phyloP scores from a whole-genome alignment of 2,329 filamentous ascomycete species.

The Eutypa lata region DNA sequence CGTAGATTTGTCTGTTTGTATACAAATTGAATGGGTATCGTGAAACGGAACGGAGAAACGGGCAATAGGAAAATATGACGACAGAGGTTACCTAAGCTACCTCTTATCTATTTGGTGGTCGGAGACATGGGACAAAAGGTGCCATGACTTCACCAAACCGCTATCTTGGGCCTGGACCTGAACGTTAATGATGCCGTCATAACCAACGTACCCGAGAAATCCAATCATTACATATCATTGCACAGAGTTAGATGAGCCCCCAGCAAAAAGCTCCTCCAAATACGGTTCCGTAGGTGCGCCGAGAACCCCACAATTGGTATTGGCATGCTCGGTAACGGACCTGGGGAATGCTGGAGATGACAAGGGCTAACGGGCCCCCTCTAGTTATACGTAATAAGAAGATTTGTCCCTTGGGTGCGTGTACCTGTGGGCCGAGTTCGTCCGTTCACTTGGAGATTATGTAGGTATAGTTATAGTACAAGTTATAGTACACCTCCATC shows the following conservation, averaged over 20 bases:
- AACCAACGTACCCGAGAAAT: slow-evolving; percentile 8
- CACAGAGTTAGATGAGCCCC: neutral
- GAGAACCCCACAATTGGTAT: slow-evolving; percentile 7
- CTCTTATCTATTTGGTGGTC: neutral
- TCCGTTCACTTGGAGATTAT: too few species aligned
- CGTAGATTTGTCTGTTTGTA: neutral
- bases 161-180: neutral
- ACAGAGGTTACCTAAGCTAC: neutral
- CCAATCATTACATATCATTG: neutral
- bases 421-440: too few species aligned
- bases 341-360: neutral
- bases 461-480: too few species aligned
- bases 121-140: slow-evolving; percentile 7
- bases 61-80: neutral
- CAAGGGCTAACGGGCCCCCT: neutral
- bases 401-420: neutral
- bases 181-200: slow-evolving; percentile 12
- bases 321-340: neutral
- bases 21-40: neutral
- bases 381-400: too few species aligned
- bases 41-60: neutral
- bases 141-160: too few species aligned
- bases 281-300: slow-evolving; percentile 17
- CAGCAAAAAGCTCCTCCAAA: too few species aligned
- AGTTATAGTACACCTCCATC: too few species aligned